These are phyloP conservation scores for Mycena filopes DNA, from an alignment of 768 basidiomycete genomes.

Conservation along the genomic window DNA sequence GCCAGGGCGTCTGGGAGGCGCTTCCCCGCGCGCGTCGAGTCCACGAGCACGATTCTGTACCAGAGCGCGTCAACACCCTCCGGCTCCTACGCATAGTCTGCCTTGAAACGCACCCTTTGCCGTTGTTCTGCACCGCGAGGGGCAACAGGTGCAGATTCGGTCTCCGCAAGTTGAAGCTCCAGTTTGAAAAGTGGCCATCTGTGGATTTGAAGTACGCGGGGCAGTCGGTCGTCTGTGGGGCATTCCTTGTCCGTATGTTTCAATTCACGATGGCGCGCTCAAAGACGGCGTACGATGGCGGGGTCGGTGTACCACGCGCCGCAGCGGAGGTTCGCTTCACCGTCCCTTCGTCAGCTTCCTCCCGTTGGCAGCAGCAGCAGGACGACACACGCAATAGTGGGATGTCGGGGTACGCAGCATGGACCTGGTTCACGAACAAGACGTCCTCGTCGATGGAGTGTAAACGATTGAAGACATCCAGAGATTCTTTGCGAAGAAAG, in stretches of 20 bases:
- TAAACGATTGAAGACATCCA: conserved; percentile 87
- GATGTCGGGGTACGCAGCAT: conserved; percentile 56
- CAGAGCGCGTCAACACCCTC: conserved; percentile 12
- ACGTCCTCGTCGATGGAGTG: conserved; percentile 88
- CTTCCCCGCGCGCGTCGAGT: conserved; percentile 94
- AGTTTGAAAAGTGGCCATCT: conserved; percentile 87
- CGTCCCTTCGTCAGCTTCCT: neutral
- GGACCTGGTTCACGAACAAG: conserved; percentile 69
- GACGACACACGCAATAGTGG: conserved; percentile 62
- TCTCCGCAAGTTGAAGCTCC: conserved; percentile 86
- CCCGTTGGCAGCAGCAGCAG: no score
- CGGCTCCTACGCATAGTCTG: neutral
- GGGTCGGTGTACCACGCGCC: conserved; percentile 95
- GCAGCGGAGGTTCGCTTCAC: conserved; percentile 88
- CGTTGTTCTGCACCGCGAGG: conserved; percentile 60
- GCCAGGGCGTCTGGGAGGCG: conserved; percentile 93
- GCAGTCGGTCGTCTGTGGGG: conserved; percentile 43
- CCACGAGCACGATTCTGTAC: conserved; percentile 83
- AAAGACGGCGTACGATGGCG: conserved; percentile 50
- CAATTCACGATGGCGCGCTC: neutral
- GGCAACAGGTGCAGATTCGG: conserved; percentile 85
- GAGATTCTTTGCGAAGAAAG: conserved; percentile 71
- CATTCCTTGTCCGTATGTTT: neutral
- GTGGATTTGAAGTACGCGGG: conserved; percentile 93
- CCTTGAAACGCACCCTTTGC: conserved; percentile 63